A percentile compares a stretch with the other conserved stretches of the same genome.
These are phyloP conservation scores for Lomentospora prolificans DNA, from an alignment of 2,329 filamentous ascomycete species.

Conservation along the genomic window DNA sequence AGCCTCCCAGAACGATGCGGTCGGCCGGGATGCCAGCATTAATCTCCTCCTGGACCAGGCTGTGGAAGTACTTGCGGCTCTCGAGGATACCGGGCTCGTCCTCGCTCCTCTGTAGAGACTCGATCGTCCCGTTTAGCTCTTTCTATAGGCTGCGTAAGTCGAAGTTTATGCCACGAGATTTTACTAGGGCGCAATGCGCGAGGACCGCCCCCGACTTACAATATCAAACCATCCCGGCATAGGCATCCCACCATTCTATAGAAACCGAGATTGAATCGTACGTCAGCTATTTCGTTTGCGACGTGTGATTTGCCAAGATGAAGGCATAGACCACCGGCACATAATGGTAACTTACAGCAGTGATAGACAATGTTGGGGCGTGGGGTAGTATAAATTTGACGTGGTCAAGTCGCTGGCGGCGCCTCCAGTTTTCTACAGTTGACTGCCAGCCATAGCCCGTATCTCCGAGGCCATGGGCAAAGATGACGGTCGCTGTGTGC, in stretches of 20 bases:
- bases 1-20: conserved; percentile 78
- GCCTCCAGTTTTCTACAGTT: conserved; percentile 79
- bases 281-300: neutral
- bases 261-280: neutral
- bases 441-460: conserved; percentile 69
- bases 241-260: conserved; percentile 59
- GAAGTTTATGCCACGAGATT: neutral
- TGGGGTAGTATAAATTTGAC: conserved; percentile 93
- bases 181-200: neutral
- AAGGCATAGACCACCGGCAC: no score
- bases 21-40: conserved; percentile 69
- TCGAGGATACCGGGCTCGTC: conserved; percentile 66
- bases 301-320: no score
- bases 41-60: conserved; percentile 71
- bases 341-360: conserved; percentile 52
- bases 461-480: conserved; percentile 87
- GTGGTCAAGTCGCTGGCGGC: conserved; percentile 70
- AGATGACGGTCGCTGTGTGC: conserved; percentile 92
- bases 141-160: conserved; percentile 16
- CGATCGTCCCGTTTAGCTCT: conserved; percentile 22
- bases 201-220: conserved; percentile 27
- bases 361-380: conserved; percentile 78
- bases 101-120: conserved; percentile 30
- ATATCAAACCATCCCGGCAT: conserved; percentile 92
- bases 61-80: conserved; percentile 67